Base-by-base conservation (phyloP, 2,329 filamentous ascomycete species). In the Fusarium equiseti region DNA sequence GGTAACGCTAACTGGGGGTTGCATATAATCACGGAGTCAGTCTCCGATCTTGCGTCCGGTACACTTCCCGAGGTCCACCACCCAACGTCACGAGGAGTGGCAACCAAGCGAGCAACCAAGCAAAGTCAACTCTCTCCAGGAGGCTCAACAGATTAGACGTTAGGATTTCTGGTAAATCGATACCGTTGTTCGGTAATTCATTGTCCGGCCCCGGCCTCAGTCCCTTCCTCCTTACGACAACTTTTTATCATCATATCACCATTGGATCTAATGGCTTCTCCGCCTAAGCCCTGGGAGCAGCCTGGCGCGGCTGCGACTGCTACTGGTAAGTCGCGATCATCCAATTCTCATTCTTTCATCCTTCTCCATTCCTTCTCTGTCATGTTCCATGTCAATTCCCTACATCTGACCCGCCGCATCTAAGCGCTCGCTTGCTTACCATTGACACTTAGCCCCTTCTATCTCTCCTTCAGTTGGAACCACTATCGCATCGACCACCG, bases 231-330 rank as follows among this genome's bases (percentile, higher is more conserved):
- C 50, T 54, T 29, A 60, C 53, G n/a, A 57, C 35, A 53, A 53
- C 68, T 49, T 44, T 66, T 38, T n/a, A 64, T 38, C 43, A 67
- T 57, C 70, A 90, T 16, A 43, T 43, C 50, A 22, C 35, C 9
- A 29, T 38, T 38, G 35, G 35, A 38, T 52, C 12, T 35, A 52
- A 52, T 90, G 86, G 88, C 88, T 70, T 98, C 95, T 81, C 96
- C 96, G 78, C 96, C 96, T 59, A 99, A 99, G 83, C 96, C 96
- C 49, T 99, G 96, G 96, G 96, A 99, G 84, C 89, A 91, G 81
- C 88, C 91, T 72, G 92, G 91, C 81, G 88, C 89, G 68, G 85
- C 85, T 73, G 78, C 83, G 72, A 79, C 77, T 78, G 78, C 84
- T 53, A 78, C 84, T 77, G 81, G 87, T 90, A 83, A 76, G 84